Evolutionary conservation across 768 basidiomycete genomes (phyloP), one percentile per base, ranked within the genome.

Genomic region (Leccinum longicurvipes): DNA sequence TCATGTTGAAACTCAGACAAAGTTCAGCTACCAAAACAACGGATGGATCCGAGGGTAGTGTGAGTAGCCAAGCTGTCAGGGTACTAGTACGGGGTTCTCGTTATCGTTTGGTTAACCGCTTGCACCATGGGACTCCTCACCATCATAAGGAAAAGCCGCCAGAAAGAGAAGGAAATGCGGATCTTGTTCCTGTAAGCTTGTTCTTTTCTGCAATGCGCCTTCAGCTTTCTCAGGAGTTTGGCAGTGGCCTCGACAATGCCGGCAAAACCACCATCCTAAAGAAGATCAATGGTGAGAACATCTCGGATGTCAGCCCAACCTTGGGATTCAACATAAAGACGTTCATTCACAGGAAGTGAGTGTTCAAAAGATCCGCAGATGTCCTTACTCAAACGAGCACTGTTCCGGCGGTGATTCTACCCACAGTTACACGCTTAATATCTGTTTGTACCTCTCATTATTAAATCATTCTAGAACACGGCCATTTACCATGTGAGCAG

Each of bases 321-420:
- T 77, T 99, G 14, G 97, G 97, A 11, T 99, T 99, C 80, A 97
- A 98, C 72, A 99, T 98, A 79, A 96, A 95, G 79, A 97, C 96
- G 6, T 93, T 98, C 65, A 77, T 85, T 25, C 90, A 97, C 72
- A 82, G 87, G 73, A 89, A 89, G 93, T 98, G 72, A 73, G 82
- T 68, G 36, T 51, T 47, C 55, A 60, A 60, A 32, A 15, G 60
- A 63, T 61, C 52, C 63, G 52, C 60, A 23, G 49, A 45, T 71
- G 48, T 41, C 50, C 45, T 31, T 39, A 55, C 60, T 48, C 46
- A 60, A 62, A 61, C 53, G 31, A 49, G 61, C 39, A 56, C 32
- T 58, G n/a, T 68, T 71, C 68, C 47, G 53, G 28, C 7, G 36
- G 47, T 58, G 65, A 67, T 69, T 51, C 67, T 55, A 65, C 56